phyloP scores from a whole-genome alignment of 208 protist genomes.

The Crithidia thermophila region DNA sequence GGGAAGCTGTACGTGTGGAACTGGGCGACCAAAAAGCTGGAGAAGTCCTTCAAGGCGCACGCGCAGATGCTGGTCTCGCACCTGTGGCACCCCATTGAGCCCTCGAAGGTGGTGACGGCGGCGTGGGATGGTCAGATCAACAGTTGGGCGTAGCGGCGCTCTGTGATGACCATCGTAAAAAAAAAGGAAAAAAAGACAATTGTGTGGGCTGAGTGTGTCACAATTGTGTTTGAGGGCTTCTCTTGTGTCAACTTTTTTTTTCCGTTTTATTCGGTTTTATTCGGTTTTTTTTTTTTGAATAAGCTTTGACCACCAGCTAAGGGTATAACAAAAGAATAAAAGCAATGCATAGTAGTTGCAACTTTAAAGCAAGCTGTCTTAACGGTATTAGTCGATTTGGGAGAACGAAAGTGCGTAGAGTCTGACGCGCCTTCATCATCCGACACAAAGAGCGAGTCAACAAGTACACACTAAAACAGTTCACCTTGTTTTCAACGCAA shows the following conservation, averaged over 20 bases:
- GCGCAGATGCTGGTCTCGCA: constrained; percentile 88
- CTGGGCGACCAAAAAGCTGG: constrained; percentile 87
- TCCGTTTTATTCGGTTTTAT: background rate
- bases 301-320: no score
- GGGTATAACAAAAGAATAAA: no score
- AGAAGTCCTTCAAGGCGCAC: constrained; percentile 88
- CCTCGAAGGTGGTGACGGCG: constrained; percentile 89
- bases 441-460: background rate
- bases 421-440: no score
- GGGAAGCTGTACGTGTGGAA: constrained; percentile 96
- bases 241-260: background rate
- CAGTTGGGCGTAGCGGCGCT: constrained; percentile 73
- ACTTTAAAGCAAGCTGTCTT: no score
- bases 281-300: background rate
- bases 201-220: no score
- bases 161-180: background rate
- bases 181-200: background rate
- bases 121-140: constrained; percentile 95
- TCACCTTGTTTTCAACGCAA: background rate
- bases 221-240: constrained; percentile 1
- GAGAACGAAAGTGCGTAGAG: no score
- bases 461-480: background rate
- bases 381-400: no score
- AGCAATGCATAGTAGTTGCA: no score
- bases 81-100: constrained; percentile 94